Evolutionary conservation across 1,139 yeast genomes (phyloP), one percentile per base, ranked within the genome.

Genomic region (Suhomyces panamericanus): DNA sequence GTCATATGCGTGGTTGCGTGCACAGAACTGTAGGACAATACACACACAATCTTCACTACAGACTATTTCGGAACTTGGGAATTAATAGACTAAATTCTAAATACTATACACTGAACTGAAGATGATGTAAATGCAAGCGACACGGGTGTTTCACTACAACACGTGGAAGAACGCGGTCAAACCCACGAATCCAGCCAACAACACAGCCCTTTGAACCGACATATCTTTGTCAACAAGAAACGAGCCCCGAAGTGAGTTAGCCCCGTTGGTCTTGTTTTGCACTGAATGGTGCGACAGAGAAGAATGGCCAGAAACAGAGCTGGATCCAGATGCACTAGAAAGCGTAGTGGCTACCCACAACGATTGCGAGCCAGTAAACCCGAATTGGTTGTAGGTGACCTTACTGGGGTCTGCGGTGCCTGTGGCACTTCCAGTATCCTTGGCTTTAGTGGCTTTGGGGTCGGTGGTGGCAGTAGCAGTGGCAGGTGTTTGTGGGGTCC

Each of bases 351-450:
- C 34, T 28, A 50, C 52, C 78, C 78, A 73, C 3, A 54, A 55
- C 0, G 69, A 62, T 52, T 73, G 75, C 4, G 64, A 53, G 0
- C 78, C 78, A 3, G 75, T 68, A 53, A 73, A 73, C 2, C 78
- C 78, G 66, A 67, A 73, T 51, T 70, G 70, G 55, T 73, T 73
- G 57, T 62, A 67, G 4, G 68, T 54, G n/a, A 43, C 64, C 6
- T 32, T 20, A 4, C 35, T 28, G 8, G 40, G 17, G 24, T 30
- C 36, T 13, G 47, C 48, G 9, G 44, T 28, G 29, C n/a, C 24
- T 16, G 24, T 40, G 16, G 53, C 47, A 11, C 31, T 33, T 5
- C 20, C 41, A 22, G 52, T 39, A 20, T 20, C 24, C 26, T 45
- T 42, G n/a, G 39, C 42, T 20, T 20, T 20, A 11, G 41, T 41